Base-by-base conservation (phyloP, 306 rosid genomes). In the Leucaena leucocephala region DNA sequence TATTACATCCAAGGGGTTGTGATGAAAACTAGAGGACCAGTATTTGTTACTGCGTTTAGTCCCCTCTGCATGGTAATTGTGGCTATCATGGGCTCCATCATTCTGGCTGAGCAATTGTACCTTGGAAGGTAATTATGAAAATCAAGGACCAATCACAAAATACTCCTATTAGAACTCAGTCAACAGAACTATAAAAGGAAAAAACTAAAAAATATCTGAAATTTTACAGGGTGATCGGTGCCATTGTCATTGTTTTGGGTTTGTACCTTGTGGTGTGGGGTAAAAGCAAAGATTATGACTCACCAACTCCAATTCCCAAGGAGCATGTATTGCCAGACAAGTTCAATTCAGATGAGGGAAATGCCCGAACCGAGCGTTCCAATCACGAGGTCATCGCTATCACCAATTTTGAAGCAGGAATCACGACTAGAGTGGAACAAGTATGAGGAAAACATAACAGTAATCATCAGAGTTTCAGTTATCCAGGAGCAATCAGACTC, bases 1-100 rank as follows among this genome's bases (percentile, higher is more conserved):
- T 93, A 91, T 79, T 96, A 93, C 86, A 82, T 96, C 72, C 99
- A 95, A 89, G 99, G 99, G 81, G 45, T 91, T 12, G 91, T 96
- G 36, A 88, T 93, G 93, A 83, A 85, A 85, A 82, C 80, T 36
- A 88, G 92, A 90, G 99, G 99, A 17, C 97, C 99, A 14, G 97
- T 96, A 9, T 96, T 90, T 69, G 94, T 96, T 10, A 96, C 99
- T 59, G 90, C 99, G 6, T 96, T 96, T 72, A 87, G 44, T 76
- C 97, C 98, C 27, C 82, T 93, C 42, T 17, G 89, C 77, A 93
- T 93, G 98, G 87, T 96, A 6, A 85, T 93, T 43, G 97, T 93
- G n/a, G 97, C 99, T 17, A 68, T 89, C 75, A 77, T 93, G 88
- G 79, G 99, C 75, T 86, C 85, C n/a, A 75, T 87, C 79, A 14